These are phyloP conservation scores for Ceratocystis lukuohia DNA, from an alignment of 2,329 filamentous ascomycete genomes.

Conservation along the genomic window DNA sequence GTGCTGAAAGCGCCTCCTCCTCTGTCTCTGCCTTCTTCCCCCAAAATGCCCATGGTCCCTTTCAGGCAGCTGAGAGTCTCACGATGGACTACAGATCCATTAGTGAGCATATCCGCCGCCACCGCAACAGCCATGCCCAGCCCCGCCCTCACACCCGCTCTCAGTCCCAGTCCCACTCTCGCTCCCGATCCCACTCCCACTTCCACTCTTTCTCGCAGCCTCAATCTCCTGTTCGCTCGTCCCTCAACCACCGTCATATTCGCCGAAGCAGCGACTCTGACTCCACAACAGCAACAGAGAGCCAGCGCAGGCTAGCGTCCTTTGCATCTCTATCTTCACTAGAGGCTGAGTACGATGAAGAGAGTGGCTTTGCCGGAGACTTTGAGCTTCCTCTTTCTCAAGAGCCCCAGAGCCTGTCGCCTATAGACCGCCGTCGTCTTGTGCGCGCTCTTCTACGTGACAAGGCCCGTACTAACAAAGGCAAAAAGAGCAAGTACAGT, in stretches of 20 bases:
- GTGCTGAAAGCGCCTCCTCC: not conserved
- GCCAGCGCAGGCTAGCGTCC: not conserved
- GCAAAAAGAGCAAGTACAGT: conserved; percentile 11
- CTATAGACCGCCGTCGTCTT: not conserved
- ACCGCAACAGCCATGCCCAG: not conserved
- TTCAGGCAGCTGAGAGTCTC: not conserved
- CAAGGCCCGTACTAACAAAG: conserved; percentile 5
- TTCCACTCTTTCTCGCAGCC: not conserved
- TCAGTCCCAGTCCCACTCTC: not conserved
- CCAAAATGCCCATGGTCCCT: not conserved
- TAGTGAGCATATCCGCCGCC: not conserved
- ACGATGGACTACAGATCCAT: not conserved
- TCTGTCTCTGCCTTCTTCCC: not conserved
- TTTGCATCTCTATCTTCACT: not conserved
- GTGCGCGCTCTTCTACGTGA: not conserved
- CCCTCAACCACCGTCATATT: not conserved
- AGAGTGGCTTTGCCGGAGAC: not conserved
- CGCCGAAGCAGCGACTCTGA: conserved; percentile 3
- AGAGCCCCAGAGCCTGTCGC: conserved; percentile 1
- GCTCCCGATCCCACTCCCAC: not conserved
- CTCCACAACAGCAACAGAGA: not conserved
- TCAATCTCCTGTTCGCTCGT: not conserved
- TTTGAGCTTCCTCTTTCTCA: not conserved
- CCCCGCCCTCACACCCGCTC: not conserved
- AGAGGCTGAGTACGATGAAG: not conserved